phyloP scores from a whole-genome alignment of 192 early-diverging fungal species.

The Gorgonomyces haynaldii region DNA sequence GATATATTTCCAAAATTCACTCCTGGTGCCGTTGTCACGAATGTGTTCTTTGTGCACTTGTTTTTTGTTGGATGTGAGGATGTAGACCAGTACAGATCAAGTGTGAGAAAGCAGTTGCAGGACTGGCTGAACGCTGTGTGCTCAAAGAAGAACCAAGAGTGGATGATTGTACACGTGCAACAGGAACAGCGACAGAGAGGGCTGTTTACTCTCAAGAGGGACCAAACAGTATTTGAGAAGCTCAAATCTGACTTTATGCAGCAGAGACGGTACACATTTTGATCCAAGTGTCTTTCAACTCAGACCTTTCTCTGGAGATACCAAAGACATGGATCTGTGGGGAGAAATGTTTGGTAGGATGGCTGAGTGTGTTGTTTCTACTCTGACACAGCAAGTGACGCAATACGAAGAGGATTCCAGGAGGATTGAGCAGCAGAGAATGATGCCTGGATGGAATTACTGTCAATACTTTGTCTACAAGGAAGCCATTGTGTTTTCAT shows the following conservation, averaged over 20 bases:
- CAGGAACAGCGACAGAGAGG: constrained; percentile 8
- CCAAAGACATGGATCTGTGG: constrained; percentile 56
- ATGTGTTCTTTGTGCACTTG: constrained; percentile 61
- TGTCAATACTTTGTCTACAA: constrained; percentile 87
- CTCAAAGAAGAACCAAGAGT: constrained; percentile 75
- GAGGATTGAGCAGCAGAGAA: constrained; percentile 76
- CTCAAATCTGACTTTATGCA: constrained; percentile 73
- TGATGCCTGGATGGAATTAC: constrained; percentile 99
- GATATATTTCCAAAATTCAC: constrained; percentile 37
- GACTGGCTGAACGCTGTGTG: constrained; percentile 66
- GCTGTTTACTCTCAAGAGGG: constrained; percentile 14
- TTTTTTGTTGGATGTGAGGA: constrained; percentile 66
- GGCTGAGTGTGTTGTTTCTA: constrained; percentile 59
- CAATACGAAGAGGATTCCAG: constrained; percentile 84
- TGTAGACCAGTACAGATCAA: constrained; percentile 59
- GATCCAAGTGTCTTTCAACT: constrained; percentile 15
- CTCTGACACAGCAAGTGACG: constrained; percentile 65
- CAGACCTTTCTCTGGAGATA: constrained; percentile 4
- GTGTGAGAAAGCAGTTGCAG: constrained; percentile 53
- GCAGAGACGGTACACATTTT: constrained; percentile 39
- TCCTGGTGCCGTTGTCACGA: constrained; percentile 15
- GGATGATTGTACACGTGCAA: constrained; percentile 59
- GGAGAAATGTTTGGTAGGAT: constrained; percentile 56
- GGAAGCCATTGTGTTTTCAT: constrained; percentile 64
- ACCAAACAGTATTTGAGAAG: constrained; percentile 56